These are phyloP conservation scores for Colletotrichum liriopes DNA, from an alignment of 2,329 filamentous ascomycete genomes.

Conservation along the genomic window DNA sequence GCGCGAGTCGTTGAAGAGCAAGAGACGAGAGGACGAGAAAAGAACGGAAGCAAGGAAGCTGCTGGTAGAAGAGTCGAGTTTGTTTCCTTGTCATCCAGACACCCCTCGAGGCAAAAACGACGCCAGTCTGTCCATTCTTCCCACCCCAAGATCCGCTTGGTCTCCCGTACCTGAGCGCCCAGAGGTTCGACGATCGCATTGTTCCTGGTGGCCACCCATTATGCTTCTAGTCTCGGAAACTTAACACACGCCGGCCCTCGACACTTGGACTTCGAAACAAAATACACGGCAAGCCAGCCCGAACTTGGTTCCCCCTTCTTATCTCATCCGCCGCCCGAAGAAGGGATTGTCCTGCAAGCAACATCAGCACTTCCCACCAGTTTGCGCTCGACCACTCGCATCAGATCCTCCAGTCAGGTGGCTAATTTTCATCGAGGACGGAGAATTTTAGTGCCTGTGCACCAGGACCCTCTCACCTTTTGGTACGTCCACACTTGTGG, in stretches of 20 bases:
- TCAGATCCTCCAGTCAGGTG: slow-evolving; percentile 46
- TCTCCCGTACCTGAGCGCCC: slow-evolving; percentile 45
- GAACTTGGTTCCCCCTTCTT: slow-evolving; percentile 47
- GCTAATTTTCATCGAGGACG: slow-evolving; percentile 44
- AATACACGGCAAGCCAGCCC: slow-evolving; percentile 49
- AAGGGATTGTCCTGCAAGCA: slow-evolving; percentile 46
- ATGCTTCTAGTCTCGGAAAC: slow-evolving; percentile 53
- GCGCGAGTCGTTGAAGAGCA: slow-evolving; percentile 32
- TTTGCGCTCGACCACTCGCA: slow-evolving; percentile 46
- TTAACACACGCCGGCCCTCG: slow-evolving; percentile 50
- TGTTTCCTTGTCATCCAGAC: slow-evolving; percentile 43
- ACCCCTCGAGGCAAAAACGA: slow-evolving; percentile 32
- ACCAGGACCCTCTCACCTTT: slow-evolving; percentile 45
- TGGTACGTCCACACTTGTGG: slow-evolving; percentile 44
- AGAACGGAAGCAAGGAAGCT: slow-evolving; percentile 39
- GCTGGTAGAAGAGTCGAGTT: slow-evolving; percentile 35
- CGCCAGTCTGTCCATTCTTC: slow-evolving; percentile 39
- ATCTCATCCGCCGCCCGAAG: slow-evolving; percentile 45
- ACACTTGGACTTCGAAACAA: slow-evolving; percentile 53
- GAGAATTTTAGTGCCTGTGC: slow-evolving; percentile 47
- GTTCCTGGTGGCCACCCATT: slow-evolving; percentile 47
- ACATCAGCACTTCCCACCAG: slow-evolving; percentile 46
- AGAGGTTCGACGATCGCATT: slow-evolving; percentile 45
- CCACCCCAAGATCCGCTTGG: slow-evolving; percentile 39
- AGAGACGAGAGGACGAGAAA: slow-evolving; percentile 24